Evolutionary conservation across 148 eudicot genomes (phyloP).

Genomic region (Dysphania ambrosioides): DNA sequence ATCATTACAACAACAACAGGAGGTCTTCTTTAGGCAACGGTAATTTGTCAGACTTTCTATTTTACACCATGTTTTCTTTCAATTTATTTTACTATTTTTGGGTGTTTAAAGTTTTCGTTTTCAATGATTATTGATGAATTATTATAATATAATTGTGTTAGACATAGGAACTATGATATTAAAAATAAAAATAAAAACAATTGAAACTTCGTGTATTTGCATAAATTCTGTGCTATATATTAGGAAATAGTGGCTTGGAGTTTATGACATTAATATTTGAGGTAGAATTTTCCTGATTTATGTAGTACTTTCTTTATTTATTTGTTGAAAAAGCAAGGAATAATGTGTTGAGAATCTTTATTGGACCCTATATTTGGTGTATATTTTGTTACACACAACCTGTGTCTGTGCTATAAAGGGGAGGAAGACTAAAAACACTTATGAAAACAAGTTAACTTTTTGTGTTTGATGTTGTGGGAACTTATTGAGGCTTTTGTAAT

Average conservation of each 20-base stretch:
- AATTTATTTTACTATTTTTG: background rate
- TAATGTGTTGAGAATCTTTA: slow-evolving; percentile 2
- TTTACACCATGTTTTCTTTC: background rate
- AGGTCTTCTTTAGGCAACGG: slow-evolving; percentile 32
- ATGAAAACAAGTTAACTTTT: background rate
- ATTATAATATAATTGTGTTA: background rate
- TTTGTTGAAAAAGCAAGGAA: background rate
- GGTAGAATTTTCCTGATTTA: slow-evolving; percentile 5
- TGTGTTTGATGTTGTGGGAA: background rate
- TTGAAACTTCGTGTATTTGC: background rate
- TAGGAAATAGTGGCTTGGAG: background rate
- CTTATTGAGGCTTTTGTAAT: background rate
- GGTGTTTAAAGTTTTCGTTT: background rate
- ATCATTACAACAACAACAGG: slow-evolving; percentile 23
- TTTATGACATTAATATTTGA: background rate
- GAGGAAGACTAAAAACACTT: slow-evolving; percentile 4
- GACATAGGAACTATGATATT: no score
- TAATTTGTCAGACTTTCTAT: slow-evolving; percentile 17
- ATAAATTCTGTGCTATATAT: background rate
- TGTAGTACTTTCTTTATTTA: background rate
- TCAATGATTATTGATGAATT: background rate
- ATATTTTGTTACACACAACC: background rate
- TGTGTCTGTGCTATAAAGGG: background rate
- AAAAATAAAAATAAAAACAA: no score
- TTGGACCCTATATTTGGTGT: slow-evolving; percentile 1